Evolutionary conservation across 2,329 filamentous ascomycete genomes (phyloP), one percentile per base, ranked within the genome.

Genomic region (Apiospora sp.): DNA sequence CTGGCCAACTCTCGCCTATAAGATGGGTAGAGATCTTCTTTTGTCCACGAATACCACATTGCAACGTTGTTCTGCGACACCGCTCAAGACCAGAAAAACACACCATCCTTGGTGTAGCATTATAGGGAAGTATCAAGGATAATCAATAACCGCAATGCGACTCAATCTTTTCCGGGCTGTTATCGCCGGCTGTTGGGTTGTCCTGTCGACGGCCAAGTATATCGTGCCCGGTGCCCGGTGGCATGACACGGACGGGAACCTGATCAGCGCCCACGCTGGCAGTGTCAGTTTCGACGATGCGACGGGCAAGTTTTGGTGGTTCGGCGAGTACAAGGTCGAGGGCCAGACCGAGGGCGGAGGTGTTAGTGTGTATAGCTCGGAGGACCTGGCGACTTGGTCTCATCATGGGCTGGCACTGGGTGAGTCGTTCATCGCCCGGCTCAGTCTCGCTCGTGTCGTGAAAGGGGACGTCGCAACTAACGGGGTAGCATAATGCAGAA

Each of bases 221-320:
- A 91, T 92, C 68, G 89, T 91, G 3, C 90, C 90, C 0, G 90
- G 89, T 4, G 89, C 84, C 0, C 82, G 89, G 78, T 92, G 90
- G 90, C 84, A 81, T 24, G 90, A 91, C 75, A 92, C 88, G 0
- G 84, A 89, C 3, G 89, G 89, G 0, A 85, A 87, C n/a, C 78
- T 90, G 16, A 86, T 91, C 71, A 91, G 90, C 70, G 89, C 89
- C 0, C 90, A 92, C 77, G 90, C 90, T 1, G 90, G 90, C 0
- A 86, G 86, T 16, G 82, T 92, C 8, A 85, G 85, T 0, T 78
- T 87, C 0, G 88, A 91, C 54, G 79, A 86, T 51, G 83, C 85
- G 6, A 85, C 84, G 0, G 86, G 86, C 22, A 88, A 84, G 73
- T 92, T 90, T 78, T 91, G 86, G 80, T 87, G 86, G 84, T 91